Evolutionary conservation across 768 basidiomycete species (phyloP).

Genomic region (Gloeophyllum trabeum): DNA sequence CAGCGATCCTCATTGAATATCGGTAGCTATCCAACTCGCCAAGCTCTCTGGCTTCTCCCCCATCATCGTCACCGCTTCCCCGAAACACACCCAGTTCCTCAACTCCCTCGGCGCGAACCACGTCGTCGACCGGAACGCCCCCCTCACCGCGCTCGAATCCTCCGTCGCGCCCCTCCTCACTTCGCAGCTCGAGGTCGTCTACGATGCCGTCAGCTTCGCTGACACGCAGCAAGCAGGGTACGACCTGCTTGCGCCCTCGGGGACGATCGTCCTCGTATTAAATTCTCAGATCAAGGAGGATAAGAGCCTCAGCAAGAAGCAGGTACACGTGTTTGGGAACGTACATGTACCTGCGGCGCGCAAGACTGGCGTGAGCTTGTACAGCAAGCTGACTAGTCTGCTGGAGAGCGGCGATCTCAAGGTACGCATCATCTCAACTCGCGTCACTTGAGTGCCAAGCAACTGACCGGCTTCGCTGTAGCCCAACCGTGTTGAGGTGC

Average conservation of each 20-base stretch:
- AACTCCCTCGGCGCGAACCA: conserved; percentile 15
- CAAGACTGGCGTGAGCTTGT: conserved; percentile 9
- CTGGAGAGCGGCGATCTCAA: conserved; percentile 12
- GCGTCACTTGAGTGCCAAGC: no score
- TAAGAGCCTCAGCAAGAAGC: conserved; percentile 6
- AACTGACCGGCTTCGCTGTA: conserved; percentile 1
- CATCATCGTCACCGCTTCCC: conserved; percentile 8
- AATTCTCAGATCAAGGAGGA: conserved; percentile 3
- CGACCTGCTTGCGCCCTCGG: conserved; percentile 9
- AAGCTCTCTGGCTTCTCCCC: conserved; percentile 12
- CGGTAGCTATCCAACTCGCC: conserved; percentile 12
- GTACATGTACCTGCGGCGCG: conserved; percentile 7
- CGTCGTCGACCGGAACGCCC: conserved; percentile 8
- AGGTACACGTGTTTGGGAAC: conserved; percentile 8
- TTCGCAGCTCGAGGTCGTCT: conserved; percentile 8
- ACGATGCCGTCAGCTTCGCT: conserved; percentile 5
- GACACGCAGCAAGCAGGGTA: conserved; percentile 8
- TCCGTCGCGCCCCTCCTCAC: neutral
- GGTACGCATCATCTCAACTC: no score
- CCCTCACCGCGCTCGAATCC: neutral
- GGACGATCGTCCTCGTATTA: conserved; percentile 4
- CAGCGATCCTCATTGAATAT: conserved; percentile 1
- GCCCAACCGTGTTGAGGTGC: conserved; percentile 15
- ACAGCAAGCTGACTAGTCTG: conserved; percentile 9
- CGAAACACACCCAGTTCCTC: conserved; percentile 8